A percentile compares a stretch with the other conserved stretches of the same genome.
Evolutionary conservation across 176 grass and related monocot species (phyloP).

Genomic region (Eragrostis curvula): DNA sequence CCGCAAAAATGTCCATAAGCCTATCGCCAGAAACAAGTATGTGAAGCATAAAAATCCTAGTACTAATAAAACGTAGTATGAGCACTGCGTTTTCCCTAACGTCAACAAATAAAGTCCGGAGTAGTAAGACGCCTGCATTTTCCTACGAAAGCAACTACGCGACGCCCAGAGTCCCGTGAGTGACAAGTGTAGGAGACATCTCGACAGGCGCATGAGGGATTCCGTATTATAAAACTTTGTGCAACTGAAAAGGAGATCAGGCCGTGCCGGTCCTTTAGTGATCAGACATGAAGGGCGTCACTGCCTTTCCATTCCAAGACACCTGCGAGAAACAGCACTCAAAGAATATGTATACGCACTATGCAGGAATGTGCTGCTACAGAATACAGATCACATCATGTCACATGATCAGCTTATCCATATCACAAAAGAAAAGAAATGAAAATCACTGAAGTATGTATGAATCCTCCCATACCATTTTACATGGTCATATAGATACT

Average conservation of each 20-base stretch:
- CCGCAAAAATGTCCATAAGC: background rate
- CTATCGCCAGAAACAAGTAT: background rate
- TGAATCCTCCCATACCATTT: background rate
- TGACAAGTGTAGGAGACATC: background rate
- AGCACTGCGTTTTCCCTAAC: too few species aligned
- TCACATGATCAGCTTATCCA: background rate
- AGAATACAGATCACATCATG: conserved; percentile 10
- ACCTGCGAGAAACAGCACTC: conserved; percentile 4
- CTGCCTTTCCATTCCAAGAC: conserved; percentile 9
- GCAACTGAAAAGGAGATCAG: conserved; percentile 10
- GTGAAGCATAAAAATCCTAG: background rate
- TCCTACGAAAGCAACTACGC: conserved; percentile 7
- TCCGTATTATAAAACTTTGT: background rate
- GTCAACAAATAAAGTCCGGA: too few species aligned
- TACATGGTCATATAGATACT: background rate
- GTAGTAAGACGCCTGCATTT: background rate
- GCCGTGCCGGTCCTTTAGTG: background rate
- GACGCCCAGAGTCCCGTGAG: background rate
- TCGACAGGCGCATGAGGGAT: background rate
- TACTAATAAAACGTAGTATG: too few species aligned
- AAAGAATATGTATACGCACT: conserved; percentile 5
- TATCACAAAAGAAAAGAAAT: background rate
- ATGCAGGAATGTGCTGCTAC: conserved; percentile 27
- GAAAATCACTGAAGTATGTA: background rate
- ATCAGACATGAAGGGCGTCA: conserved; percentile 13